Evolutionary conservation across 2,329 filamentous ascomycete species (phyloP).

Genomic region (Pseudopyrenochaeta lycopersici): DNA sequence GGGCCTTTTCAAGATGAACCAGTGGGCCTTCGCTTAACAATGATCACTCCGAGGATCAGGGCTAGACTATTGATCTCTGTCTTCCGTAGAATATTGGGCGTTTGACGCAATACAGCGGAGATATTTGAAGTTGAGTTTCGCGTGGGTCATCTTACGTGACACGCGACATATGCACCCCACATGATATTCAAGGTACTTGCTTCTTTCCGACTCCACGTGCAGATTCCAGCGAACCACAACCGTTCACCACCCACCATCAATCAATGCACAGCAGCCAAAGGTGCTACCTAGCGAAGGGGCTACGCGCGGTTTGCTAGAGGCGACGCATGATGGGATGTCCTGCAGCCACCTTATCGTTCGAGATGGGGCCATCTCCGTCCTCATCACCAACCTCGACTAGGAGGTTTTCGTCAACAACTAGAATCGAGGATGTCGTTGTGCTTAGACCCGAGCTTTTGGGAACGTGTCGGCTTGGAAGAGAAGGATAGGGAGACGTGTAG

Average conservation of each 20-base stretch:
- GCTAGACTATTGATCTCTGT: too few species aligned
- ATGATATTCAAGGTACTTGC: conserved; percentile 7
- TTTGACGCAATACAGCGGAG: too few species aligned
- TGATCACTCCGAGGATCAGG: too few species aligned
- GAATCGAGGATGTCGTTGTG: background rate
- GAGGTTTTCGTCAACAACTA: background rate
- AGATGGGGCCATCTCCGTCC: background rate
- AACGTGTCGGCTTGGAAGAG: conserved; percentile 17
- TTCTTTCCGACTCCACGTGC: conserved; percentile 23
- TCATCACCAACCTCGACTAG: background rate
- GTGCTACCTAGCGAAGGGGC: background rate
- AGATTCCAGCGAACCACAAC: conserved; percentile 21
- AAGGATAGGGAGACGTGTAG: conserved; percentile 13
- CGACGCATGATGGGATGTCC: conserved; percentile 13
- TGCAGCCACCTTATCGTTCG: background rate
- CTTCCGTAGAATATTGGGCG: too few species aligned
- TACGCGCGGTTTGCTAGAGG: background rate
- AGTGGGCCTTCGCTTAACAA: too few species aligned
- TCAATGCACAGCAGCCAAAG: too few species aligned
- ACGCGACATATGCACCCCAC: conserved; percentile 17
- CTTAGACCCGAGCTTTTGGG: conserved; percentile 21
- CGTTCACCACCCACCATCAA: too few species aligned
- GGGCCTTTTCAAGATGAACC: too few species aligned
- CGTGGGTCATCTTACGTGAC: conserved; percentile 8
- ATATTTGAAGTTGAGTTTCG: too few species aligned